Evolutionary conservation across 2,329 filamentous ascomycete genomes (phyloP).

Genomic region (Colletotrichum aenigma): DNA sequence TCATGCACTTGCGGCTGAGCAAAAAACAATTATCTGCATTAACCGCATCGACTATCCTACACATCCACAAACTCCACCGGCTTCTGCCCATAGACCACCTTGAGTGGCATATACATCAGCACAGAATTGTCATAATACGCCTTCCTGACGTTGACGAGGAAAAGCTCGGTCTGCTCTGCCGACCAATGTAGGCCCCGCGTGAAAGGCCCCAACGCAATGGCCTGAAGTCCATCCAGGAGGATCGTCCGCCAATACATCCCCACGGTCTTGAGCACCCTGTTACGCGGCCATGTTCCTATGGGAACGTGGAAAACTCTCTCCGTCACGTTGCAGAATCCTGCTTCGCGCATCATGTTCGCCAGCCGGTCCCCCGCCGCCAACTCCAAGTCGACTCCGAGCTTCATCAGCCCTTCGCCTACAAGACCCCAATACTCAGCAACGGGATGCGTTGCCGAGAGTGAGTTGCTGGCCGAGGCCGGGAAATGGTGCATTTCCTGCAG

Average conservation of each 20-base stretch:
- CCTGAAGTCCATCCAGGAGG: slow-evolving; percentile 53
- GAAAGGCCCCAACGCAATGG: slow-evolving; percentile 56
- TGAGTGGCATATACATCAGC: slow-evolving; percentile 60
- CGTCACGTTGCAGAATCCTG: slow-evolving; percentile 57
- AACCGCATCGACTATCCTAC: neutral
- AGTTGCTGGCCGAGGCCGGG: slow-evolving; percentile 46
- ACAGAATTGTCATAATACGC: slow-evolving; percentile 50
- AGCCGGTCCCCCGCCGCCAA: slow-evolving; percentile 45
- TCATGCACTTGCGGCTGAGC: neutral
- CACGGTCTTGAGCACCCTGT: slow-evolving; percentile 54
- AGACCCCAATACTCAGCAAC: slow-evolving; percentile 52
- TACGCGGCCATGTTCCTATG: slow-evolving; percentile 59
- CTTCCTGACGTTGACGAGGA: slow-evolving; percentile 51
- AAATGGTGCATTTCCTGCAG: slow-evolving; percentile 58
- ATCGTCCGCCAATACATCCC: slow-evolving; percentile 57
- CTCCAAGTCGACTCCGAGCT: slow-evolving; percentile 52
- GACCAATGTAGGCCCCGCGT: slow-evolving; percentile 54
- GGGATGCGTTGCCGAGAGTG: slow-evolving; percentile 41
- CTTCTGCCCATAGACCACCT: slow-evolving; percentile 60
- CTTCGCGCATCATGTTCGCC: slow-evolving; percentile 49
- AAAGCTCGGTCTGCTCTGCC: slow-evolving; percentile 51
- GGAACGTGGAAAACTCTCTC: slow-evolving; percentile 56
- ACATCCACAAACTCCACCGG: slow-evolving; percentile 19
- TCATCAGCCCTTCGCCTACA: slow-evolving; percentile 46
- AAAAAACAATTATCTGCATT: neutral